A percentile compares a stretch with the other conserved stretches of the same genome.
Evolutionary conservation across 2,329 filamentous ascomycete species (phyloP).

Genomic region (Xylaria sp.): DNA sequence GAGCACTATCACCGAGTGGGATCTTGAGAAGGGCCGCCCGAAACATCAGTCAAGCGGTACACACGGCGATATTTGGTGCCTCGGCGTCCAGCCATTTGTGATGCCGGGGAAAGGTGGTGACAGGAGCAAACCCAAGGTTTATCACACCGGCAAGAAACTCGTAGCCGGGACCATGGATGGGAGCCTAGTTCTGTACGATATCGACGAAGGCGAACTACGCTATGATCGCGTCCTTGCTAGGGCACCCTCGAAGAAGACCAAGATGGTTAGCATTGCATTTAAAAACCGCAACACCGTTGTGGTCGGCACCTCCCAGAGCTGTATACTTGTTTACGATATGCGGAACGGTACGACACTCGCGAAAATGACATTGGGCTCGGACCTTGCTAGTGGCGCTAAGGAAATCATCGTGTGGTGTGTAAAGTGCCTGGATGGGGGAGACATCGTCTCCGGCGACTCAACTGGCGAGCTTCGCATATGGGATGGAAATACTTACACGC

Average conservation of each 20-base stretch:
- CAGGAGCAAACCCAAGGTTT: constrained; percentile 43
- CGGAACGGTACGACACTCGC: constrained; percentile 79
- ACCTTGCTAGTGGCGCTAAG: constrained; percentile 79
- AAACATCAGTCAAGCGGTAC: constrained; percentile 88
- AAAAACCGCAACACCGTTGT: constrained; percentile 85
- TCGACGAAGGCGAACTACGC: constrained; percentile 82
- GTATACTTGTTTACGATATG: constrained; percentile 89
- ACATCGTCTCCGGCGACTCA: constrained; percentile 94
- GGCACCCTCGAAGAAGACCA: constrained; percentile 83
- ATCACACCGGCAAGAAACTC: constrained; percentile 67
- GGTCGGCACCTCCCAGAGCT: constrained; percentile 95
- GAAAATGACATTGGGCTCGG: constrained; percentile 86
- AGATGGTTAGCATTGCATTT: constrained; percentile 91
- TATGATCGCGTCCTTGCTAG: constrained; percentile 82
- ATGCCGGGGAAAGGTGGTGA: constrained; percentile 44
- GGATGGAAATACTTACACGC: constrained; percentile 91
- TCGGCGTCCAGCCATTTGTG: constrained; percentile 79
- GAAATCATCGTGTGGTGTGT: constrained; percentile 94
- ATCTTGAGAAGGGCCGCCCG: constrained; percentile 81
- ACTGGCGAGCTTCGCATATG: constrained; percentile 94
- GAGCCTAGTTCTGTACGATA: constrained; percentile 86
- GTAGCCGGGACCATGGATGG: constrained; percentile 92
- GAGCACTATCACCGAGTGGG: constrained; percentile 93
- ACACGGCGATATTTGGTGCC: constrained; percentile 96
- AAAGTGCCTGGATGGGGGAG: constrained; percentile 85